A percentile compares a stretch with the other conserved stretches of the same genome.
Evolutionary conservation across 331 rosid genomes (phyloP).

Genomic region (Malus hybrid): DNA sequence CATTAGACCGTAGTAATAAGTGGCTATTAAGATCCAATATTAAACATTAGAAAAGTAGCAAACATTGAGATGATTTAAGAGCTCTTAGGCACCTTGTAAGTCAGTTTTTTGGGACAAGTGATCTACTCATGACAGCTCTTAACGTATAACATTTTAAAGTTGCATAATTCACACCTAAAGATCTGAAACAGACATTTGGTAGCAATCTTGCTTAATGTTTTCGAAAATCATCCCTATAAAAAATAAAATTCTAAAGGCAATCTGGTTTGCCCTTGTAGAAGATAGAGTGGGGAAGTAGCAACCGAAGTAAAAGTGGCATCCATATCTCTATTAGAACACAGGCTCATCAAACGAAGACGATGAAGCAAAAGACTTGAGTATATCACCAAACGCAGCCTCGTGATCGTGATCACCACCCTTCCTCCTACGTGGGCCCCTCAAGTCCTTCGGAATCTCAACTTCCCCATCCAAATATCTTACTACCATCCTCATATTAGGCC

Average conservation of each 20-base stretch:
- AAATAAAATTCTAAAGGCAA: not conserved
- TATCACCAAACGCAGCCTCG: slow-evolving; percentile 49
- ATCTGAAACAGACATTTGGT: not conserved
- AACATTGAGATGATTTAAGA: not conserved
- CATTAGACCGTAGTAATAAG: too few species aligned
- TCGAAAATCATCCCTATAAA: not conserved
- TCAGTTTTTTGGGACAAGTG: not conserved
- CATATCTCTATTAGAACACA: slow-evolving; percentile 24
- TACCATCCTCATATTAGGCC: slow-evolving; percentile 60
- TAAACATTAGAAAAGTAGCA: not conserved
- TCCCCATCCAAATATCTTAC: slow-evolving; percentile 69
- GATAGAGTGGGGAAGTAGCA: slow-evolving; percentile 31
- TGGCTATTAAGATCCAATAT: not conserved
- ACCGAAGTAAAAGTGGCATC: slow-evolving; percentile 23
- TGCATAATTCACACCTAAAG: not conserved
- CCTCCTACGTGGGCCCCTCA: slow-evolving; percentile 24
- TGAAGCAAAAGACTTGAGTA: slow-evolving; percentile 40
- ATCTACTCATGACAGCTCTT: not conserved
- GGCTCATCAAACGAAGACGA: slow-evolving; percentile 45
- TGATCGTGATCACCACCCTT: slow-evolving; percentile 1
- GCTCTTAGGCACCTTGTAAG: not conserved
- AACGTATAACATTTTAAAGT: too few species aligned
- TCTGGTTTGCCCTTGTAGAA: slow-evolving; percentile 31
- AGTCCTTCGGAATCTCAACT: slow-evolving; percentile 25
- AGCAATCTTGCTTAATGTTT: not conserved